Evolutionary conservation across 2,329 filamentous ascomycete genomes (phyloP).

Genomic region (Teratosphaeria gauchensis): DNA sequence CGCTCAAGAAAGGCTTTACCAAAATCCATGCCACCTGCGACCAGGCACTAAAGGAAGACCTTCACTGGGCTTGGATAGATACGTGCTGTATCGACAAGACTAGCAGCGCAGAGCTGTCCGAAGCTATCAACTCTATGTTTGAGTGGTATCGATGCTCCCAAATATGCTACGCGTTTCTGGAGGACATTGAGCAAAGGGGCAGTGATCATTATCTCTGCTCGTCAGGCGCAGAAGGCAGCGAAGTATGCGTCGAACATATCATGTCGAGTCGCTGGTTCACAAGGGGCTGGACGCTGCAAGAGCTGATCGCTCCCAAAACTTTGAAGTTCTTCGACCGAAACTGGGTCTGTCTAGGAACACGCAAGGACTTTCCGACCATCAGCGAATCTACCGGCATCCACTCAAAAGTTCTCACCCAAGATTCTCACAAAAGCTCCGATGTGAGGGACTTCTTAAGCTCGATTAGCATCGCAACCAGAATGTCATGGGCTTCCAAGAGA

Average conservation of each 20-base stretch:
- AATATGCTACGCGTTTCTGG: background rate
- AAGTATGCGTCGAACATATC: background rate
- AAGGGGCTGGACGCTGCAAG: background rate
- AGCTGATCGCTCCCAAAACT: background rate
- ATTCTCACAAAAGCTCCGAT: too few relatives aligned
- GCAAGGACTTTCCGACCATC: background rate
- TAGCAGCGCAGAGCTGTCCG: slow-evolving; percentile 10
- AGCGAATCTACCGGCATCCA: background rate
- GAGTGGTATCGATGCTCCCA: background rate
- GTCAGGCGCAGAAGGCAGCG: background rate
- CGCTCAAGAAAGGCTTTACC: background rate
- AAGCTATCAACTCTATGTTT: slow-evolving; percentile 6
- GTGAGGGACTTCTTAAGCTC: too few relatives aligned
- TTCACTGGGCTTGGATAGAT: background rate
- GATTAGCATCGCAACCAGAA: background rate
- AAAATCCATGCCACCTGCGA: background rate
- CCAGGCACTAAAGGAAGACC: background rate
- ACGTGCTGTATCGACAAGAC: slow-evolving; percentile 17
- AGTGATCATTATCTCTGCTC: background rate
- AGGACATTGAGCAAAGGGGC: background rate
- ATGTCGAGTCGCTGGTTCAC: background rate
- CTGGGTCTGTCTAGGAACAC: background rate
- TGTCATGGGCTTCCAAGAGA: slow-evolving; percentile 12
- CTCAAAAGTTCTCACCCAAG: too few relatives aligned
- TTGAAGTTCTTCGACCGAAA: background rate